Base-by-base conservation (phyloP, 208 protist species). In the Trypanosoma boissoni region DNA sequence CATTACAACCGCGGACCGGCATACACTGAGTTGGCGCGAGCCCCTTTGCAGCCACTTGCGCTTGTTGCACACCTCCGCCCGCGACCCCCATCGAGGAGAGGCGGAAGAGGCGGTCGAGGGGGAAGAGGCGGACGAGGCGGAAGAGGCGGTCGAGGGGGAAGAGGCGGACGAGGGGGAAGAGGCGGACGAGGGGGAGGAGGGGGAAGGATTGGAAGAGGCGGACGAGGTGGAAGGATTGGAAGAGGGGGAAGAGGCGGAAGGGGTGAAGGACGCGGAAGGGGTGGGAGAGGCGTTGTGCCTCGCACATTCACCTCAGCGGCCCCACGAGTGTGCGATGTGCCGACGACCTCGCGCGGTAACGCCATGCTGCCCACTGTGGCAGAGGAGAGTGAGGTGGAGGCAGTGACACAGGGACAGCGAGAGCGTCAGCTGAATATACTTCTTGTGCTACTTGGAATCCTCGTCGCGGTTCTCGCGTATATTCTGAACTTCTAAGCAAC, bases 31-130 rank as follows among this genome's bases (percentile, higher is more conserved):
- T 74, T 64, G 53, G 74, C 78, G 10, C 68, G 59, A 21, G 54
- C 73, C 9, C 82, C 86, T 14, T 46, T 61, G 18, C 66, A 49
- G 28, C 86, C 80, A 6, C 54, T 78, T 10, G 69, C 79, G 9
- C 48, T 83, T 28, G 78, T 92, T 43, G 76, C 81, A 3, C 68
- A 72, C 37, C 34, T 89, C 43, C 85, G 75, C 1, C 86, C 86
- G 29, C 69, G 72, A 42, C 54, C 52, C 1, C 69, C 74, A 42
- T 41, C 69, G 26, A 61, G 67, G 53, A 56, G 50, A 41, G 62
- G 58, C 0, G 63, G 76, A 29, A 6, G 41, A 20, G 4, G 26
- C 6, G 12, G 26, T 10, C 39, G 26, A 23, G 12, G 26, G 12
- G 31, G 36, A 14, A 23, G 58, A 42, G n/a, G 42, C n/a, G 24